These are phyloP conservation scores for Tephrocybe sp. DNA, from an alignment of 768 basidiomycete genomes.

Conservation along the genomic window DNA sequence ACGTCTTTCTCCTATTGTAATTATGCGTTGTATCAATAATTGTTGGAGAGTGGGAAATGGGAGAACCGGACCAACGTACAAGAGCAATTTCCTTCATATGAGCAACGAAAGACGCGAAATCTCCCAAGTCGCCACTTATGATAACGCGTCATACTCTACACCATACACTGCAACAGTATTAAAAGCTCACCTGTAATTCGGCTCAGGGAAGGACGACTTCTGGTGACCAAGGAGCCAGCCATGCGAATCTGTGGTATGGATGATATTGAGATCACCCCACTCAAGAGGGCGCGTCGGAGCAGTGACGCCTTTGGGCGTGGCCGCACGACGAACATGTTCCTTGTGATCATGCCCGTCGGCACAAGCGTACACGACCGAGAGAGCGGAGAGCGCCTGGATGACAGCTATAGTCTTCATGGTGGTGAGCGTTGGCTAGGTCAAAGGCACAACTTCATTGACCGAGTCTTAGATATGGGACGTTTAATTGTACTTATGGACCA, in stretches of 20 bases:
- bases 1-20: slow-evolving; percentile 56
- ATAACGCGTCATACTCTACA: not conserved
- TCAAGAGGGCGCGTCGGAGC: slow-evolving; percentile 65
- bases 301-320: slow-evolving; percentile 37
- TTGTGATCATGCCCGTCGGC: slow-evolving; percentile 19
- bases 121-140: slow-evolving; percentile 61
- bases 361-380: slow-evolving; percentile 7
- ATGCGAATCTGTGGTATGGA: slow-evolving; percentile 85
- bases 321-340: slow-evolving; percentile 29
- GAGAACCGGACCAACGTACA: slow-evolving; percentile 27
- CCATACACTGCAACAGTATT: not conserved
- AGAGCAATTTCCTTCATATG: slow-evolving; percentile 78
- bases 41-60: not conserved
- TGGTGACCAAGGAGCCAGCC: slow-evolving; percentile 77
- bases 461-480: too few species aligned
- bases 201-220: slow-evolving; percentile 68
- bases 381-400: slow-evolving; percentile 1
- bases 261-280: slow-evolving; percentile 89
- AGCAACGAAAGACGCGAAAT: slow-evolving; percentile 80
- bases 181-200: slow-evolving; percentile 57
- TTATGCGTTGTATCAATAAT: not conserved
- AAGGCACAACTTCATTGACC: too few species aligned
- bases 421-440: too few species aligned
- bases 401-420: slow-evolving; percentile 4
- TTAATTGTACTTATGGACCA: too few species aligned